Base-by-base conservation (phyloP, 2,329 filamentous ascomycete genomes). In the Metarhizium humberi region DNA sequence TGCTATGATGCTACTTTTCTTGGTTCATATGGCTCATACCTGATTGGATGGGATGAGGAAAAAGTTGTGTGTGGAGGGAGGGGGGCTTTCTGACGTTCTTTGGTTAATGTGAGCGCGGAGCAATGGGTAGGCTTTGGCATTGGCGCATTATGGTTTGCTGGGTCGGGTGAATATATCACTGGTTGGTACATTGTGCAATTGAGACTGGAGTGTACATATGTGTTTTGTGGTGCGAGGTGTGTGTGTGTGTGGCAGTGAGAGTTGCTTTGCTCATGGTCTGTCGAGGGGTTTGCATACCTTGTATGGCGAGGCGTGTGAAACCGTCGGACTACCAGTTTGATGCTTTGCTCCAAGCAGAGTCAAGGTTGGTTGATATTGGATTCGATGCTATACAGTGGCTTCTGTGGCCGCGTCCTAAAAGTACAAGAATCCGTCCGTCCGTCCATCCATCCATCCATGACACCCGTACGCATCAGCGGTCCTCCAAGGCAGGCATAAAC, bases 401-500 rank as follows among this genome's bases (percentile, higher is more conserved):
- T 25, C 25, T 25, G 25, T 25, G 25, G 25, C 25, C 25, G 25
- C 25, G 25, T 25, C 25, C 25, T 25, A 25, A 25, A 25, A 25
- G 25, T 25, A 25, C 25, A 25, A 25, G 25, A 25, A 25, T 25
- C 25, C 20, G 20, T 20, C 20, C 20, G 20, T 20, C 20, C 20
- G 3, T 20, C 20, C 20, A 20, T 20, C 20, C 20, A 20, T 34
- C 32, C 32, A 34, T 34, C 46, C 5, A 29, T n/a, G n/a, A 50
- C 20, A 46, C 6, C 5, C 20, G 4, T 7, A 13, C 18, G n/a
- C n/a, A 20, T 51, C 36, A 45, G 25, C 18, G 45, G 18, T 51
- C 48, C 8, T 67, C 62, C 62, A 82, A 63, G 13, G 74, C 69
- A 32, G 80, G 80, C 80, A 82, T 82, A 57, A 82, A 82, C 0